Percentiles rank a stretch among this genome's conserved stretches.
These are phyloP conservation scores for Sporothrix variecibatus DNA, from an alignment of 2,329 filamentous ascomycete genomes.

Conservation along the genomic window DNA sequence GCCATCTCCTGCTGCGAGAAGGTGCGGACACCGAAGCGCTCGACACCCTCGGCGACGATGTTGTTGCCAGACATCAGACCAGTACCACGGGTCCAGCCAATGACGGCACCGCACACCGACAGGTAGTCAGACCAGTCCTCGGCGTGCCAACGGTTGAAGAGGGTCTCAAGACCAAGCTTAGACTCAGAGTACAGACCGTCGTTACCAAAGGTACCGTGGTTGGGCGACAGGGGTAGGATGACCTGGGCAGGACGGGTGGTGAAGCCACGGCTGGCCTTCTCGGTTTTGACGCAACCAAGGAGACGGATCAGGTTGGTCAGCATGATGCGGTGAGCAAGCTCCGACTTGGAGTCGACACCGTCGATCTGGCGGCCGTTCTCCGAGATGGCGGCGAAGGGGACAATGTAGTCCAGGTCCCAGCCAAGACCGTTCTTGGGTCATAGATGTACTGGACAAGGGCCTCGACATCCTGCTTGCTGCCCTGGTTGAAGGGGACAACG, in stretches of 20 bases:
- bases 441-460: constrained; percentile 95
- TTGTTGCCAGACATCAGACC: constrained; percentile 67
- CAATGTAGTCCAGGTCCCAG: constrained; percentile 95
- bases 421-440: constrained; percentile 94
- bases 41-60: constrained; percentile 93
- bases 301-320: constrained; percentile 93
- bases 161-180: constrained; percentile 92
- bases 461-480: constrained; percentile 96
- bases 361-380: constrained; percentile 98
- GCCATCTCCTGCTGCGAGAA: constrained; percentile 99
- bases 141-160: constrained; percentile 98
- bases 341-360: constrained; percentile 92
- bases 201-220: constrained; percentile 97
- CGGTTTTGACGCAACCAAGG: constrained; percentile 83
- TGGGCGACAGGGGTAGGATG: constrained; percentile 91
- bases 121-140: constrained; percentile 98
- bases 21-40: constrained; percentile 93
- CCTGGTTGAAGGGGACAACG: constrained; percentile 98
- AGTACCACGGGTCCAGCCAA: constrained; percentile 98
- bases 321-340: constrained; percentile 98
- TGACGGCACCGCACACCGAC: constrained; percentile 96
- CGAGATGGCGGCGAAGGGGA: constrained; percentile 96
- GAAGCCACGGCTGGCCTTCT: constrained; percentile 85
- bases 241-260: constrained; percentile 96
- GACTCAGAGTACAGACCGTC: constrained; percentile 96